A percentile compares a stretch with the other conserved stretches of the same genome.
Evolutionary conservation across 352 stramenopile genomes (phyloP).

Genomic region (Elongisporangium prolatum): DNA sequence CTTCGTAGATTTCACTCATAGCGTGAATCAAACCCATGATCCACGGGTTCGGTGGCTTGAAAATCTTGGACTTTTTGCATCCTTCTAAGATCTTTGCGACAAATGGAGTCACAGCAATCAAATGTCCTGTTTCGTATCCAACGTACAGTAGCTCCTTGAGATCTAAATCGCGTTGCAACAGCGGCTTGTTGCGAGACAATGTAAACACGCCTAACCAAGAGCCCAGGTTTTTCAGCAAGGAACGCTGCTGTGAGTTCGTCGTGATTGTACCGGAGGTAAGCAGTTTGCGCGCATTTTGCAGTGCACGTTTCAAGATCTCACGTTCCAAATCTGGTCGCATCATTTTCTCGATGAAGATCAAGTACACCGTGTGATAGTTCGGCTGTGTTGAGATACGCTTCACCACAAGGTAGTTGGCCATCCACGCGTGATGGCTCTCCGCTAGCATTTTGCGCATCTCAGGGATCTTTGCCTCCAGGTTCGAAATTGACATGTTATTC

Average conservation of each 20-base stretch:
- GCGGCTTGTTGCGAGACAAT: conserved; percentile 95
- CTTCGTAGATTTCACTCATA: conserved; percentile 97
- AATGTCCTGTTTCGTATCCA: conserved; percentile 92
- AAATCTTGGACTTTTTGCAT: conserved; percentile 97
- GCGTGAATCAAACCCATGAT: conserved; percentile 98
- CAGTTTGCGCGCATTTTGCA: conserved; percentile 95
- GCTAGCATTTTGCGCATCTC: conserved; percentile 95
- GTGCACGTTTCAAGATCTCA: conserved; percentile 93
- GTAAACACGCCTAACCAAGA: conserved; percentile 99
- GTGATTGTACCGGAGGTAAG: conserved; percentile 97
- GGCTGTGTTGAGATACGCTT: conserved; percentile 98
- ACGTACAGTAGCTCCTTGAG: conserved; percentile 98
- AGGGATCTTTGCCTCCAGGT: conserved; percentile 95
- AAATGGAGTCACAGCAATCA: conserved; percentile 98
- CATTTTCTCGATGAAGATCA: conserved; percentile 97
- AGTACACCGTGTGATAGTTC: conserved; percentile 98
- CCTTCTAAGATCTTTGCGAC: conserved; percentile 98
- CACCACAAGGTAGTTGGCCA: conserved; percentile 98
- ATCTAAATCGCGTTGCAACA: conserved; percentile 97
- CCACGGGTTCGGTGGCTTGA: conserved; percentile 98
- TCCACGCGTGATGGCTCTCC: conserved; percentile 94
- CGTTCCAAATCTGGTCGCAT: conserved; percentile 90
- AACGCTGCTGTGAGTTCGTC: conserved; percentile 97
- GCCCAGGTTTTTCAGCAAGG: conserved; percentile 98
- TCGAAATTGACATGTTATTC: conserved; percentile 98